Evolutionary conservation across 139 green algal species (phyloP).

Genomic region (Chlorella sp.): DNA sequence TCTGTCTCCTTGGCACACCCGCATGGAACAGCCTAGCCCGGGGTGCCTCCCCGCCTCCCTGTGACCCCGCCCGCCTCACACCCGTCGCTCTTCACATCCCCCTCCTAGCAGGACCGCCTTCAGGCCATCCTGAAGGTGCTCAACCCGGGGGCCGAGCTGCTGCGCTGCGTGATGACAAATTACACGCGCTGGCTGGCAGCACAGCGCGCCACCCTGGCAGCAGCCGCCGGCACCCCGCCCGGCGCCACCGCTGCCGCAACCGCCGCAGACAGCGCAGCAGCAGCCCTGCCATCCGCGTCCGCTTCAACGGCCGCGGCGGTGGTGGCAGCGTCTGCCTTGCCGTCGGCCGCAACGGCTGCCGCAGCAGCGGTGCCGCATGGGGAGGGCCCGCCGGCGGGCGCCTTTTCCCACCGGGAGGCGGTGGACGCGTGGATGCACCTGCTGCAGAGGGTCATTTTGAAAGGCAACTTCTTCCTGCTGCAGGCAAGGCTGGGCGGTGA

Average conservation of each 20-base stretch:
- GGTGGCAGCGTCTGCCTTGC: no score
- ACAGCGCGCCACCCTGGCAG: neutral
- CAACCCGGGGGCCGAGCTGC: conserved; percentile 15
- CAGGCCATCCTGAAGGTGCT: neutral
- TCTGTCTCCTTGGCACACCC: no score
- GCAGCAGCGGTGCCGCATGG: neutral
- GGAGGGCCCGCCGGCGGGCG: neutral
- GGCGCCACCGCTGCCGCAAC: no score
- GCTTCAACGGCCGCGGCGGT: neutral
- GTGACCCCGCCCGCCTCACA: no score
- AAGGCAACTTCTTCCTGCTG: conserved; percentile 28
- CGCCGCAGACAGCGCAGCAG: neutral
- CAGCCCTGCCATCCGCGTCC: neutral
- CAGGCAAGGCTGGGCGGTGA: neutral
- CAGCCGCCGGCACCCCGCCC: no score
- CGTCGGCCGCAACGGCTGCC: neutral
- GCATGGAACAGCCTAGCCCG: no score
- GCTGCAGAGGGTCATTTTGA: conserved; percentile 1
- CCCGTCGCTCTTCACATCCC: no score
- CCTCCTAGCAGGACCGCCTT: neutral
- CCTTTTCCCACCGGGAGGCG: neutral
- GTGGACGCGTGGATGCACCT: conserved; percentile 11
- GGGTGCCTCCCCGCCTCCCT: no score
- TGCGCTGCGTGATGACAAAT: neutral
- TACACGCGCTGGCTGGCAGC: neutral